Evolutionary conservation across 2,329 filamentous ascomycete genomes (phyloP), one percentile per base, ranked within the genome.

Genomic region (Arthrobotrys conoides): DNA sequence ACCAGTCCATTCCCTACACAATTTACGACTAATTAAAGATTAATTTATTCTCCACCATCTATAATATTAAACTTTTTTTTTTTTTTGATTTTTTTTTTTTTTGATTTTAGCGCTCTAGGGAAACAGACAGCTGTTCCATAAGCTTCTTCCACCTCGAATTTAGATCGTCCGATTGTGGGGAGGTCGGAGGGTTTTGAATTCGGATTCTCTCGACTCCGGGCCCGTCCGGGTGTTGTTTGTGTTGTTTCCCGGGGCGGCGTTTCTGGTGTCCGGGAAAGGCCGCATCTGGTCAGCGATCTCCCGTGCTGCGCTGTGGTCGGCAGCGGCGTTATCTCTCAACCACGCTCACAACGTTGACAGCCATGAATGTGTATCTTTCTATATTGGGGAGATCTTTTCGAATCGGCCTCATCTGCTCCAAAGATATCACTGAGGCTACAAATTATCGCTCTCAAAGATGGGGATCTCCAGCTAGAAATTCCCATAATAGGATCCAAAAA

Each of bases 231-330:
- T 27, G 36, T n/a, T 41, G 2, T 5, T 10, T 61, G 57, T 61
- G 57, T 61, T 61, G 57, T n/a, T 12, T 41, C 8, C 14, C 61
- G 61, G 61, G 38, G 61, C 49, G 61, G 61, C 61, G 61, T 65
- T 64, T 18, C 44, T 8, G 24, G 20, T n/a, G 2, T 41, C 22
- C 16, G 61, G 64, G 53, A 18, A 22, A 6, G 46, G 36, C 59
- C 59, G 69, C 69, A 64, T 53, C 22, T 44, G 46, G 46, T 24
- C 33, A 51, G 44, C 69, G 70, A 73, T 73, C 70, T 73, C 51
- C 70, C 49, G 70, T 33, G 38, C 3, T 30, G n/a, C n/a, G n/a
- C n/a, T n/a, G n/a, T 30, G 27, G 41, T 30, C 8, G 36, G 61
- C 36, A 10, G 20, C 57, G 18, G 18, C 36, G 20, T 44, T 59